These are phyloP conservation scores for Cucumis cinereus DNA, from an alignment of 306 rosid species.

Conservation along the genomic window DNA sequence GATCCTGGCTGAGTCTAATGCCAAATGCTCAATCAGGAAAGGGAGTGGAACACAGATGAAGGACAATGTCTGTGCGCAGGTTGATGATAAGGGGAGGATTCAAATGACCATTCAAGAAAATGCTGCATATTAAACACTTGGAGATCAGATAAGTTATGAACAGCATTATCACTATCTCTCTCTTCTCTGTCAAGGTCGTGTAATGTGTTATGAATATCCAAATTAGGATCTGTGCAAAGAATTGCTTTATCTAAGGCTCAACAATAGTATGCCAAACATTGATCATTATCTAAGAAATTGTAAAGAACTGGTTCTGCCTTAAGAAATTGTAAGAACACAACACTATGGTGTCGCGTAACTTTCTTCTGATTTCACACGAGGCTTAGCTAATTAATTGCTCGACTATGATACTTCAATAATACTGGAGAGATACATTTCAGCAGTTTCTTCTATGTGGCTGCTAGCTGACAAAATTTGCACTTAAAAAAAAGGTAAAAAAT, in stretches of 20 bases:
- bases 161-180: constrained; percentile 9
- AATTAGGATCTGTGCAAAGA: not conserved
- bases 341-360: not conserved
- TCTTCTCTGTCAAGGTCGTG: constrained; percentile 57
- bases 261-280: not conserved
- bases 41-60: constrained; percentile 25
- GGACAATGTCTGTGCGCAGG: constrained; percentile 28
- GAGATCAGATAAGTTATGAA: constrained; percentile 29
- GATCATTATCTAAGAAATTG: not conserved
- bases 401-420: no score
- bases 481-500: not conserved
- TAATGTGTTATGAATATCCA: not conserved
- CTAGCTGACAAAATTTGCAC: no score
- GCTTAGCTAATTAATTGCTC: no score
- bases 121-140: constrained; percentile 29
- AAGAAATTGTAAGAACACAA: no score
- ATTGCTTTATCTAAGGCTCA: not conserved
- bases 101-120: constrained; percentile 35
- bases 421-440: no score
- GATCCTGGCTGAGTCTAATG: constrained; percentile 31
- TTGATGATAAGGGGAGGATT: constrained; percentile 35
- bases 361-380: not conserved
- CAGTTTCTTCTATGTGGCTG: no score
- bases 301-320: not conserved
- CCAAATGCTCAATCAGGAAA: constrained; percentile 42